phyloP scores from a whole-genome alignment of 805 yeast genomes.

The Yueomyces sp. region DNA sequence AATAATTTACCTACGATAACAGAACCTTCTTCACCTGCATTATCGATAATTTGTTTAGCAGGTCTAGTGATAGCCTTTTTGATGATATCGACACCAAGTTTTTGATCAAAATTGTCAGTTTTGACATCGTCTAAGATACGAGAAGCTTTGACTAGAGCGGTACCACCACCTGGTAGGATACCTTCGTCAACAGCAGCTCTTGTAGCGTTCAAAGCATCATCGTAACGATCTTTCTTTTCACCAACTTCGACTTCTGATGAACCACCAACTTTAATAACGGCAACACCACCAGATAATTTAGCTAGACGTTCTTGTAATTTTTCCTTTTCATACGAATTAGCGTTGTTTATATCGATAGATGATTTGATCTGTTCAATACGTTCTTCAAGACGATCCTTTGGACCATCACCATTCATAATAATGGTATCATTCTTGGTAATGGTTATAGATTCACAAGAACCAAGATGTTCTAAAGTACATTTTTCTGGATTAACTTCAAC shows the following conservation, averaged over 20 bases:
- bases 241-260: constrained; percentile 95
- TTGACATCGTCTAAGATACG: constrained; percentile 54
- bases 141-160: constrained; percentile 90
- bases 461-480: constrained; percentile 80
- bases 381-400: constrained; percentile 62
- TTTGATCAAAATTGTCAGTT: constrained; percentile 87
- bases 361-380: constrained; percentile 92
- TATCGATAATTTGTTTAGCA: constrained; percentile 87
- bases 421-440: constrained; percentile 94
- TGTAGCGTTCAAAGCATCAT: constrained; percentile 96
- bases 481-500: constrained; percentile 90
- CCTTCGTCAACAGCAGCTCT: constrained; percentile 99
- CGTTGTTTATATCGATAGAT: constrained; percentile 57
- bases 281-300: constrained; percentile 95
- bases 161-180: constrained; percentile 98
- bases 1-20: constrained; percentile 84
- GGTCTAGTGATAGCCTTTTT: constrained; percentile 89
- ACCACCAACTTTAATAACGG: constrained; percentile 96
- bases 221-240: constrained; percentile 98
- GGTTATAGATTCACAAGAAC: constrained; percentile 83
- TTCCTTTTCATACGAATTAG: constrained; percentile 83
- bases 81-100: constrained; percentile 89
- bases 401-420: constrained; percentile 83
- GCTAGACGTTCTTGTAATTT: constrained; percentile 96
- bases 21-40: constrained; percentile 96